Conservation (phyloP, 768 basidiomycete genomes). For the Xerocomus potaroensis region DNA sequence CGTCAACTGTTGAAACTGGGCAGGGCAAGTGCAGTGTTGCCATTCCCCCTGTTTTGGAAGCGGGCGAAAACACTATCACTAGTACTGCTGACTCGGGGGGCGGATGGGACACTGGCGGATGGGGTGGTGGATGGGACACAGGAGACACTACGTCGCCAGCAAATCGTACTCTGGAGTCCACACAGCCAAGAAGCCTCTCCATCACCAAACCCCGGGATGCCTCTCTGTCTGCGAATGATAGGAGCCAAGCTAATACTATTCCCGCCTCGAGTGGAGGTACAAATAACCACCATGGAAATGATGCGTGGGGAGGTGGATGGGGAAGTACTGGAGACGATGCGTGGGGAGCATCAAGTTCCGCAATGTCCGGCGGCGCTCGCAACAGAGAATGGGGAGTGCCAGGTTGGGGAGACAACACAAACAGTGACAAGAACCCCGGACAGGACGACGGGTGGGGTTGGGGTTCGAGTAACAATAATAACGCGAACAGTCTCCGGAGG, state of each 20-base stretch:
- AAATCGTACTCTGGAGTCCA: constrained; percentile 1
- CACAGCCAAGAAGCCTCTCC: neutral
- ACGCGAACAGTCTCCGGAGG: constrained; percentile 1
- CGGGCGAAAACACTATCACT: neutral
- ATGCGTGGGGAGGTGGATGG: constrained; percentile 9
- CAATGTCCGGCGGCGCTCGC: neutral
- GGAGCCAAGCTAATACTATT: constrained; percentile 1
- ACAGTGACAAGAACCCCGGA: neutral
- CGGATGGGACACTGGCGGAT: constrained; percentile 9
- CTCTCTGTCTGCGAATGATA: neutral
- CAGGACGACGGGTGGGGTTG: constrained; percentile 5
- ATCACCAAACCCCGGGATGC: neutral
- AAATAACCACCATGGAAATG: neutral
- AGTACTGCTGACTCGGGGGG: neutral
- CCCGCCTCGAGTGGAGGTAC: neutral
- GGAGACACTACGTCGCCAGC: constrained; percentile 2
- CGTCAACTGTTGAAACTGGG: constrained; percentile 6
- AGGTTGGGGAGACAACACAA: constrained; percentile 3
- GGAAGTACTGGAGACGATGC: neutral
- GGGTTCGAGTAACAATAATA: constrained; percentile 1
- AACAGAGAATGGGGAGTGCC: constrained; percentile 2
- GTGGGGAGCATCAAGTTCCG: constrained; percentile 3
- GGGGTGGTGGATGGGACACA: constrained; percentile 7
- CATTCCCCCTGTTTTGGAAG: neutral
- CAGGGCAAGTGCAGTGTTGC: constrained; percentile 1